Conservation (phyloP, 331 rosid species). For the Quercus tomentella region DNA sequence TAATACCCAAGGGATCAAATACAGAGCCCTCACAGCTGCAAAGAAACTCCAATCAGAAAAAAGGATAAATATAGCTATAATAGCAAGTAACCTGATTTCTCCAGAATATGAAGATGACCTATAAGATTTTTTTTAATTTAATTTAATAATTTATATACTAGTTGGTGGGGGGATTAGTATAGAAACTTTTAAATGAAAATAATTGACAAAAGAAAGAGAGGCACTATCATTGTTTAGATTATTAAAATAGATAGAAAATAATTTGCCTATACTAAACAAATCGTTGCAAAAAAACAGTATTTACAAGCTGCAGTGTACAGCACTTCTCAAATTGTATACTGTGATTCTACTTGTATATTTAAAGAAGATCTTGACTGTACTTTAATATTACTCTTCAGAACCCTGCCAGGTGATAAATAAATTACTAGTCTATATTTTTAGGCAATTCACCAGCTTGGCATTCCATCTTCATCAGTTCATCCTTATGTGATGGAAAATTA, state of each 20-base stretch:
- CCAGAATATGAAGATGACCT: not conserved
- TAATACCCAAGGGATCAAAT: constrained; percentile 80
- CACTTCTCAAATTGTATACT: not conserved
- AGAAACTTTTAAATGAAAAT: not conserved
- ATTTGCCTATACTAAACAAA: not conserved
- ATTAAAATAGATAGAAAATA: not conserved
- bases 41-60: constrained; percentile 19
- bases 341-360: not conserved
- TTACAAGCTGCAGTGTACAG: not conserved
- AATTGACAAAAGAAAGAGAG: not conserved
- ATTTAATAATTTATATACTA: not conserved
- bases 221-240: not conserved
- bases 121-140: not conserved
- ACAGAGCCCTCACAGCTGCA: constrained; percentile 57
- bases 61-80: constrained; percentile 5
- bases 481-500: too few relatives aligned
- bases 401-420: not conserved
- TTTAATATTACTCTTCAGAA: not conserved
- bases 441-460: not conserved
- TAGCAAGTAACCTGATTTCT: not conserved
- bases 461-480: not conserved
- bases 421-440: not conserved
- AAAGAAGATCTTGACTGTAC: not conserved
- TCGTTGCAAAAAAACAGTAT: not conserved
- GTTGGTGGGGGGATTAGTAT: not conserved